Percentiles rank a stretch among this genome's conserved stretches.
Conservation (phyloP, 2,329 filamentous ascomycete species). For the Colletotrichum lini region DNA sequence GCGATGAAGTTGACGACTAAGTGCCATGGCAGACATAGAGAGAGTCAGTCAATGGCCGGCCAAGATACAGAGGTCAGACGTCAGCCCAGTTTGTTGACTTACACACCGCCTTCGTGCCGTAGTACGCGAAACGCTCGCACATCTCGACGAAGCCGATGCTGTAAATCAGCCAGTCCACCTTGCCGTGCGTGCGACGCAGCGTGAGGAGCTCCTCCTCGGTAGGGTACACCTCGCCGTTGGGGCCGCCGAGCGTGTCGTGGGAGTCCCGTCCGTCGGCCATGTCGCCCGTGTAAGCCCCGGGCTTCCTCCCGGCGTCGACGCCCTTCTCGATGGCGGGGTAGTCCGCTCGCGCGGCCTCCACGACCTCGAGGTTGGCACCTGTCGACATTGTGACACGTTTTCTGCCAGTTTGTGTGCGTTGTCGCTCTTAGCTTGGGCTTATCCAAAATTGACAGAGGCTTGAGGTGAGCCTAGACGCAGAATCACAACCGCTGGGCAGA, state of each 20-base stretch:
- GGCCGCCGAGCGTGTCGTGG: constrained; percentile 13
- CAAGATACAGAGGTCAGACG: too few relatives aligned
- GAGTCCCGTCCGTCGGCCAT: background rate
- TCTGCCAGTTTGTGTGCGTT: background rate
- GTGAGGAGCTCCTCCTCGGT: constrained; percentile 68
- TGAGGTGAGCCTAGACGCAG: background rate
- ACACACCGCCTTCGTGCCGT: constrained; percentile 73
- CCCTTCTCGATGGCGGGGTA: constrained; percentile 38
- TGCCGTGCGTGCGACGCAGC: constrained; percentile 66
- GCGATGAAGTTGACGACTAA: constrained; percentile 71
- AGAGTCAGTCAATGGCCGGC: constrained; percentile 56
- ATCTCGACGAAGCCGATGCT: constrained; percentile 75
- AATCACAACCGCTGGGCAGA: background rate
- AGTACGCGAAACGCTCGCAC: constrained; percentile 76
- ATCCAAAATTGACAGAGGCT: background rate
- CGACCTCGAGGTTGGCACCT: constrained; percentile 32
- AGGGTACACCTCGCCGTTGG: constrained; percentile 57
- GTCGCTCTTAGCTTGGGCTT: background rate
- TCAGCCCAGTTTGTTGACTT: constrained; percentile 52
- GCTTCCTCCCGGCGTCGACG: constrained; percentile 10
- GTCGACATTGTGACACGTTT: constrained; percentile 28
- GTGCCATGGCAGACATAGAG: too few relatives aligned
- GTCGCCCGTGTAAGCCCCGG: constrained; percentile 13
- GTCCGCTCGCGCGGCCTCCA: constrained; percentile 32
- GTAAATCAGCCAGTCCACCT: constrained; percentile 68